These are phyloP conservation scores for Cenchrus purpureus DNA, from an alignment of 176 grass and related monocot genomes.

Conservation along the genomic window DNA sequence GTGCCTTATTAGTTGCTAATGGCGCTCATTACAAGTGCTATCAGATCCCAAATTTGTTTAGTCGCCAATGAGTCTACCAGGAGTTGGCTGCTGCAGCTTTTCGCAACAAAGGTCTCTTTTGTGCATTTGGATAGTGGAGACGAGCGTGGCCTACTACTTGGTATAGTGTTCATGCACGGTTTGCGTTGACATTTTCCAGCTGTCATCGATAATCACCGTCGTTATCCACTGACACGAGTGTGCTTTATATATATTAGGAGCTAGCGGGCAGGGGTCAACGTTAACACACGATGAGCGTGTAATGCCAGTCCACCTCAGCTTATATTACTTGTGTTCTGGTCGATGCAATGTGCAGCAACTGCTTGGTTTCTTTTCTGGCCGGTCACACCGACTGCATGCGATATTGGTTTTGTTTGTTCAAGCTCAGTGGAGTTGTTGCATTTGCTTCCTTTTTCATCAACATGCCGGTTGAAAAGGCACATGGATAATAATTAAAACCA, in stretches of 20 bases:
- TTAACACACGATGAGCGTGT: neutral
- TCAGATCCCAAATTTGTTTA: neutral
- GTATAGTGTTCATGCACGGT: neutral
- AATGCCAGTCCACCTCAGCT: conserved; percentile 18
- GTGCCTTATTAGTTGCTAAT: conserved; percentile 9
- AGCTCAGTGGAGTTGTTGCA: conserved; percentile 25
- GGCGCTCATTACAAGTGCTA: neutral
- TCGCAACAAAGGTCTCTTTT: neutral
- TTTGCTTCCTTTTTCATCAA: conserved; percentile 1
- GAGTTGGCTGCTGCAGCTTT: conserved; percentile 34
- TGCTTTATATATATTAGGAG: neutral
- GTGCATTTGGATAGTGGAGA: conserved; percentile 9
- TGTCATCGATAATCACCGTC: neutral
- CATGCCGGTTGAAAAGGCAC: neutral
- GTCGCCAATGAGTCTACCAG: neutral
- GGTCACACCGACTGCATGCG: neutral
- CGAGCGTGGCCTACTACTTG: neutral
- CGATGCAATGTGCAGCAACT: neutral
- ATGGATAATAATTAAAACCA: conserved; percentile 7
- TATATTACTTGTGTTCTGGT: neutral
- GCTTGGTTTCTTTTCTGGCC: neutral
- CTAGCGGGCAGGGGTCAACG: neutral
- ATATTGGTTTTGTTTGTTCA: conserved; percentile 18
- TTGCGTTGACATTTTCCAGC: conserved; percentile 34
- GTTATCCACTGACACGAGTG: conserved; percentile 26